Percentiles rank a stretch among this genome's conserved stretches.
These are phyloP conservation scores for Pyrenopolyporus hunteri DNA, from an alignment of 495 filamentous ascomycete genomes.

Conservation along the genomic window DNA sequence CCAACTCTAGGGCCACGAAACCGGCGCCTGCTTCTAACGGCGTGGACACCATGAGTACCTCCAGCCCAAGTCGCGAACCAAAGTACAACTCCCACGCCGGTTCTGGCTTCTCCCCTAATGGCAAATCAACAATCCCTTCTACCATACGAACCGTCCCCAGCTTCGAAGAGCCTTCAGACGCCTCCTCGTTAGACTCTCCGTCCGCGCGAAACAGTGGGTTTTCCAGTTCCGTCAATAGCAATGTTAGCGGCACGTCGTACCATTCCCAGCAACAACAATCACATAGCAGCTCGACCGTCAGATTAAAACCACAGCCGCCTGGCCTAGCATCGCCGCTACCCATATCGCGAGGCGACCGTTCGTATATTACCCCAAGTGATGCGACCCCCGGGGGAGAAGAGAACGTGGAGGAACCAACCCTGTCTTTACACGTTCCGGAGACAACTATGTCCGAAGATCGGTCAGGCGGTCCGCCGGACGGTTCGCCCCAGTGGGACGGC, in stretches of 20 bases:
- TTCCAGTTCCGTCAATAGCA: constrained; percentile 56
- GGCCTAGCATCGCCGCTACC: constrained; percentile 11
- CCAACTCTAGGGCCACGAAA: constrained; percentile 26
- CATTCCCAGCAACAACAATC: constrained; percentile 42
- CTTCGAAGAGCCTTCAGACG: constrained; percentile 48
- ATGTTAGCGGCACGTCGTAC: constrained; percentile 48
- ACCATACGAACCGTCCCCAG: constrained; percentile 57
- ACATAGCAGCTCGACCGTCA: constrained; percentile 38
- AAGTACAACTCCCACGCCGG: constrained; percentile 23
- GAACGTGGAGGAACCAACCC: constrained; percentile 16
- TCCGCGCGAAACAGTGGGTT: constrained; percentile 52
- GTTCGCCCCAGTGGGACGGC: constrained; percentile 65
- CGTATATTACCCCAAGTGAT: constrained; percentile 33
- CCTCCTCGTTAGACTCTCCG: constrained; percentile 39
- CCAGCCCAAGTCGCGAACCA: constrained; percentile 23
- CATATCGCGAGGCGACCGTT: constrained; percentile 21
- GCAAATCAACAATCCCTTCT: constrained; percentile 37
- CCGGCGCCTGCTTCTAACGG: constrained; percentile 45
- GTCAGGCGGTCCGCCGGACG: constrained; percentile 23
- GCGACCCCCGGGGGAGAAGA: constrained; percentile 20
- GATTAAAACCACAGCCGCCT: constrained; percentile 42
- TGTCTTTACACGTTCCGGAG: constrained; percentile 33
- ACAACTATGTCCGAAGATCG: constrained; percentile 44
- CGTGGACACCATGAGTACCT: constrained; percentile 45
- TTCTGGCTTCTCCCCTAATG: constrained; percentile 21